Base-by-base conservation (phyloP, 306 rosid genomes). In the Ochetophila trinervis region DNA sequence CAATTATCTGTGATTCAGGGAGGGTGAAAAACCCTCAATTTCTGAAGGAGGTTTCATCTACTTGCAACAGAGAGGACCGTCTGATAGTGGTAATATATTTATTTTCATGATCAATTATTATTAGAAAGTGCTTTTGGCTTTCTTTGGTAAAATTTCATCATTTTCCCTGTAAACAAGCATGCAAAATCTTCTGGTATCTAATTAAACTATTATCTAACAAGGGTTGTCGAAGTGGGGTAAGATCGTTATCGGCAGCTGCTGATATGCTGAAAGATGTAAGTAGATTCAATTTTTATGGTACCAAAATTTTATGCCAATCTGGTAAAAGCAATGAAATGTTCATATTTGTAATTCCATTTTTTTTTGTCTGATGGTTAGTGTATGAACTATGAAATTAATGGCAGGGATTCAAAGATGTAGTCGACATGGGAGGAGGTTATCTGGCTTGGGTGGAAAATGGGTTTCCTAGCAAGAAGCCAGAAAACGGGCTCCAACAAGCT, bases 141-240 rank as follows among this genome's bases (percentile, higher is more conserved):
- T 49, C 14, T 17, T 40, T 17, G 40, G 51, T 9, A 60, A 60
- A 60, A 17, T 59, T n/a, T 19, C 10, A 5, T 60, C 12, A 15
- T 18, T 52, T 40, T 40, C 45, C 54, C 1, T 4, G 18, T 56
- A 56, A 27, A 53, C 16, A 16, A 63, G 16, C 47, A 3, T 37
- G 8, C 65, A 61, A 40, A 14, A 53, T 14, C 8, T 42, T 5
- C 54, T 24, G 67, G 37, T 62, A 47, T 62, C 24, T 76, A 47
- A 52, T 48, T 53, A 35, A 49, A 47, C 44, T 15, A 30, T 68
- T 65, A 20, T 18, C 22, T 6, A 3, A 10, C 13, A 50, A 93
- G 98, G 97, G 97, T 70, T 93, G 98, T 49, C 82, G 83, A 73
- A 78, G 82, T 66, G 98, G 98, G 53, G 79, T 79, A 34, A 78